Percentiles rank a stretch among this genome's conserved stretches.
Conservation (phyloP, 1,284 basidiomycete genomes). For the Chondrostereum purpureum region DNA sequence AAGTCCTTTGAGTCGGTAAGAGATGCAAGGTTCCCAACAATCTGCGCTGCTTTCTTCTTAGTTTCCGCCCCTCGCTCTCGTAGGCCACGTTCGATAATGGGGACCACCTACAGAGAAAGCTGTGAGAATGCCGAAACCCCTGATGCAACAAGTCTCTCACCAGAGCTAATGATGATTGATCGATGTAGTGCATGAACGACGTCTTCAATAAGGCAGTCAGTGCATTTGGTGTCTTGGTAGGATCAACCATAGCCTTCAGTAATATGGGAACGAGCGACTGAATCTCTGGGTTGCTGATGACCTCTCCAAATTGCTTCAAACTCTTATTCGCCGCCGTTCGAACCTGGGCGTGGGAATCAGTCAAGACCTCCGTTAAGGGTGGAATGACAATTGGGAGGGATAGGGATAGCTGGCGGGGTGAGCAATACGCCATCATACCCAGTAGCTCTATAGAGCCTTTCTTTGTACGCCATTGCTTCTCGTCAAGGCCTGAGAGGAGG, state of each 20-base stretch:
- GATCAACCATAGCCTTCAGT: conserved; percentile 95
- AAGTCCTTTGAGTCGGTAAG: conserved; percentile 96
- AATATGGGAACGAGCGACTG: conserved; percentile 88
- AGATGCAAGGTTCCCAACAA: conserved; percentile 93
- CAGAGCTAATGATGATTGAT: conserved; percentile 94
- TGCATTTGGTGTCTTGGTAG: conserved; percentile 85
- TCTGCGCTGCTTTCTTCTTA: conserved; percentile 95
- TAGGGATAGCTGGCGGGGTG: conserved; percentile 90
- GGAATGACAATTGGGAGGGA: conserved; percentile 97
- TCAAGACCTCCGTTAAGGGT: conserved; percentile 88
- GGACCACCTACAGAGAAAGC: conserved; percentile 64
- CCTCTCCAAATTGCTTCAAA: conserved; percentile 97
- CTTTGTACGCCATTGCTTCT: conserved; percentile 99
- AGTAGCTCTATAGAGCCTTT: conserved; percentile 97
- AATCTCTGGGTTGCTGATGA: conserved; percentile 92
- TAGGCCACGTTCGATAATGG: conserved; percentile 92
- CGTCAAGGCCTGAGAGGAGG: conserved; percentile 86
- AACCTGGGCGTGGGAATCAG: conserved; percentile 97
- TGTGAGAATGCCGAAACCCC: too few species aligned
- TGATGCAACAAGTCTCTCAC: conserved; percentile 44
- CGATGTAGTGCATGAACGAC: conserved; percentile 98
- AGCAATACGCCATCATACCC: conserved; percentile 99
- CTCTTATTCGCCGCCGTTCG: conserved; percentile 90
- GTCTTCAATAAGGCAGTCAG: conserved; percentile 84
- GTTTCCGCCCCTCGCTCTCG: conserved; percentile 89